Conservation (phyloP, 225 moss, liverwort and hornwort genomes). For the Bryoerythrophyllum caledonicum region DNA sequence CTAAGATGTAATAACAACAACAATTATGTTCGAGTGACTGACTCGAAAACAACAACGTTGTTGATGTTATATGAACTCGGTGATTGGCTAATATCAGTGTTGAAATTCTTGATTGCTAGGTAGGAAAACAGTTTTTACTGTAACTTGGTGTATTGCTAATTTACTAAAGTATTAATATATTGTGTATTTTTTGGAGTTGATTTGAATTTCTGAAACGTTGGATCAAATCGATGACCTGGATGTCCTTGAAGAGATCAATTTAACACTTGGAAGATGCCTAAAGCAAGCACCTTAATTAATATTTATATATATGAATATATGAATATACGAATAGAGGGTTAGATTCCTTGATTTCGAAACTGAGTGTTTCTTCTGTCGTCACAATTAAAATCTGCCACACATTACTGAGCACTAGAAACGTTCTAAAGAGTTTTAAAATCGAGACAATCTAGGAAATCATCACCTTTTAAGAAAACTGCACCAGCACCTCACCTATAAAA, state of each 20-base stretch:
- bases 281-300: neutral
- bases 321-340: too few relatives aligned
- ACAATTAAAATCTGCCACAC: too few relatives aligned
- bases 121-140: too few relatives aligned
- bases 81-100: neutral
- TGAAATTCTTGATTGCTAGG: too few relatives aligned
- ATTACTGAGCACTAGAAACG: too few relatives aligned
- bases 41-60: neutral
- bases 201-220: neutral
- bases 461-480: neutral
- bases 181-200: neutral
- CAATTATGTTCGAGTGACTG: neutral
- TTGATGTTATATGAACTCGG: neutral
- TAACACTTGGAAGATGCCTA: too few relatives aligned
- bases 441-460: neutral
- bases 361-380: neutral
- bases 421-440: too few relatives aligned
- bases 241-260: too few relatives aligned
- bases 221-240: neutral
- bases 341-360: neutral
- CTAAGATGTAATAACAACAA: too few relatives aligned
- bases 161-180: neutral
- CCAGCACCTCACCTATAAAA: neutral
- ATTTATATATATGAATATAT: too few relatives aligned
- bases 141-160: too few relatives aligned